Evolutionary conservation across 2,329 filamentous ascomycete genomes (phyloP), one percentile per base, ranked within the genome.

Genomic region (Trichoderma polysporum): DNA sequence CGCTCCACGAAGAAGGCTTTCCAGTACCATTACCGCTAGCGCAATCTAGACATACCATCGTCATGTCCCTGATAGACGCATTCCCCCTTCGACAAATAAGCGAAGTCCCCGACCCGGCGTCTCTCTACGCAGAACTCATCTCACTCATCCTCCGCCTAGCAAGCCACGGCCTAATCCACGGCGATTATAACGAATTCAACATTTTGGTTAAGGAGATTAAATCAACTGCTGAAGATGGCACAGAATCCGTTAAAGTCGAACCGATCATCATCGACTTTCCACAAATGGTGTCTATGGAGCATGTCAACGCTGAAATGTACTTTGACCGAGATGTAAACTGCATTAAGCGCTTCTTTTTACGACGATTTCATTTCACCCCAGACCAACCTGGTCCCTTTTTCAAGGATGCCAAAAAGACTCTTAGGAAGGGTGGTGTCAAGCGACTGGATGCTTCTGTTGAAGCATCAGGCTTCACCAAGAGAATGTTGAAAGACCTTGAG

Each of bases 181-280:
- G 95, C 69, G 95, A 99, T 77, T 99, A 96, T 82, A 99, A 99
- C 82, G 96, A 99, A 79, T 99, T 99, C 85, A 99, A 99, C 78
- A 94, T 99, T 70, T 83, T 99, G 37, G 89, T 99, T 76, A 93
- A 95, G 76, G 94, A 98, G 77, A 87, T 84, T 65, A 82, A 76
- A 63, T 72, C 73, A 3, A 75, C 71, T 9, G 78, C 79, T 6
- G 79, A 83, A 7, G 75, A 83, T 72, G 76, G 77, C 2, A 70
- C 77, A 49, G 80, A 83, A 72, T 68, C 75, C 0, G 71, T 91
- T 63, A 74, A 71, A 17, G 81, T 97, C 29, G 88, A 87, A 7
- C 95, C 95, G 0, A 87, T 97, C 63, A 82, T 99, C 53, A 99
- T 99, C 73, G 96, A 99, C 80, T 99, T 99, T 75, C 95, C 95